Conservation (phyloP, 2,329 filamentous ascomycete genomes). For the Fusarium ambrosium region DNA sequence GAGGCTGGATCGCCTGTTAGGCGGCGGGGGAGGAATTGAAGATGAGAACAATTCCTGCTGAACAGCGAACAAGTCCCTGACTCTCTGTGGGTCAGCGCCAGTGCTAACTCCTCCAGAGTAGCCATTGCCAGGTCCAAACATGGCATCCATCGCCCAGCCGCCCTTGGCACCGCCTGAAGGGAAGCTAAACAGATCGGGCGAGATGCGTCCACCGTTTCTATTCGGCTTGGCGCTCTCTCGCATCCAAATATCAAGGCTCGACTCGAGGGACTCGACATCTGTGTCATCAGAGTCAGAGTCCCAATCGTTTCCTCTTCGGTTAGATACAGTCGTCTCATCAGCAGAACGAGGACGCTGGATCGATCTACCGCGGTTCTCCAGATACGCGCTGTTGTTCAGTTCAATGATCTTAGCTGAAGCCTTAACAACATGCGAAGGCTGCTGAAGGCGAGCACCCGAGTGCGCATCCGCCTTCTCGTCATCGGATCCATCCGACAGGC, state of each 20-base stretch:
- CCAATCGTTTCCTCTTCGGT: constrained; percentile 58
- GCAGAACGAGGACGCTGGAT: constrained; percentile 62
- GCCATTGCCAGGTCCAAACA: constrained; percentile 56
- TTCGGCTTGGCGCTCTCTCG: constrained; percentile 63
- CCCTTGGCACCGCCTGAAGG: constrained; percentile 54
- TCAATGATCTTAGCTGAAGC: constrained; percentile 39
- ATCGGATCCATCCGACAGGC: constrained; percentile 48
- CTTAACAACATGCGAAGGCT: constrained; percentile 33
- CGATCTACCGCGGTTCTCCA: constrained; percentile 32
- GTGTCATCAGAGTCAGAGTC: constrained; percentile 60
- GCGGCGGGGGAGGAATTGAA: constrained; percentile 60
- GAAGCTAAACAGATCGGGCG: constrained; percentile 69
- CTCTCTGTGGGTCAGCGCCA: constrained; percentile 54
- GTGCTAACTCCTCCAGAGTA: constrained; percentile 43
- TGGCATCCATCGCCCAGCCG: constrained; percentile 63
- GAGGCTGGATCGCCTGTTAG: constrained; percentile 67
- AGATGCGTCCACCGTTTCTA: constrained; percentile 49
- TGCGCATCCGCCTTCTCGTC: constrained; percentile 36
- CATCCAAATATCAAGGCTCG: constrained; percentile 71
- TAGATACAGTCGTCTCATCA: constrained; percentile 60
- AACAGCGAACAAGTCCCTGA: constrained; percentile 61
- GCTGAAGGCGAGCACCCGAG: constrained; percentile 33
- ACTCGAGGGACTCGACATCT: constrained; percentile 59
- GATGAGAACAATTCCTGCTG: constrained; percentile 56
- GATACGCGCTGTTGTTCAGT: constrained; percentile 38